Conservation (phyloP, 805 yeast genomes). For the Yamadazyma akitaensis region DNA sequence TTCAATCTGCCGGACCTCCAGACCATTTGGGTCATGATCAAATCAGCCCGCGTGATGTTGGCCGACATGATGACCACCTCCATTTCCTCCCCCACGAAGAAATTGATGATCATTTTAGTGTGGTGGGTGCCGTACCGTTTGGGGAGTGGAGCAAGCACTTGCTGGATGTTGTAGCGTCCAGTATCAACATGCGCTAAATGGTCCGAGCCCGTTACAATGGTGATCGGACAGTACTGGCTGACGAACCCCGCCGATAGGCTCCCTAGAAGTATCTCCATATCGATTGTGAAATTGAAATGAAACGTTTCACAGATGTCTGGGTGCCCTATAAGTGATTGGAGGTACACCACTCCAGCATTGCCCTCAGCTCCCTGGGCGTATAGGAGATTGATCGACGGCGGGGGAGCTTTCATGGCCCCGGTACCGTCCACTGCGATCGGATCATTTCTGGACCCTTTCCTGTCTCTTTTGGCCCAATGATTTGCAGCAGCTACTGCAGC, state of each 20-base stretch:
- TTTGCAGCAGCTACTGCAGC: constrained; percentile 8
- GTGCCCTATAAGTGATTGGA: constrained; percentile 29
- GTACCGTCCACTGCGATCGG: neutral
- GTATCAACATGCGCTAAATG: constrained; percentile 10
- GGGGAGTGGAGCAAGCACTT: constrained; percentile 32
- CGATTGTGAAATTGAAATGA: constrained; percentile 49
- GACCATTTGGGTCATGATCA: constrained; percentile 60
- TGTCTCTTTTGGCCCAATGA: constrained; percentile 6
- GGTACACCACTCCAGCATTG: constrained; percentile 22
- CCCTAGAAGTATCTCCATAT: constrained; percentile 36
- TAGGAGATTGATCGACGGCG: constrained; percentile 2
- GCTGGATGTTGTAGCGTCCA: constrained; percentile 21
- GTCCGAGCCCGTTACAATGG: constrained; percentile 27
- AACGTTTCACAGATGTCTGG: constrained; percentile 32
- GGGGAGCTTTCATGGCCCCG: neutral
- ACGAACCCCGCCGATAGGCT: constrained; percentile 26
- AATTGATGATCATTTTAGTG: constrained; percentile 63
- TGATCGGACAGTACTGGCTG: constrained; percentile 17
- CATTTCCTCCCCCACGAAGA: constrained; percentile 42
- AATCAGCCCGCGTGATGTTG: constrained; percentile 55
- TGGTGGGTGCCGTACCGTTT: constrained; percentile 52
- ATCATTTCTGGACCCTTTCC: neutral
- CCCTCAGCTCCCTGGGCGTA: constrained; percentile 2
- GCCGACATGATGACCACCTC: constrained; percentile 58
- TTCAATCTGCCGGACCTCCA: constrained; percentile 55